Evolutionary conservation across 495 filamentous ascomycete species (phyloP).

Genomic region (Xeromyces bisporus): DNA sequence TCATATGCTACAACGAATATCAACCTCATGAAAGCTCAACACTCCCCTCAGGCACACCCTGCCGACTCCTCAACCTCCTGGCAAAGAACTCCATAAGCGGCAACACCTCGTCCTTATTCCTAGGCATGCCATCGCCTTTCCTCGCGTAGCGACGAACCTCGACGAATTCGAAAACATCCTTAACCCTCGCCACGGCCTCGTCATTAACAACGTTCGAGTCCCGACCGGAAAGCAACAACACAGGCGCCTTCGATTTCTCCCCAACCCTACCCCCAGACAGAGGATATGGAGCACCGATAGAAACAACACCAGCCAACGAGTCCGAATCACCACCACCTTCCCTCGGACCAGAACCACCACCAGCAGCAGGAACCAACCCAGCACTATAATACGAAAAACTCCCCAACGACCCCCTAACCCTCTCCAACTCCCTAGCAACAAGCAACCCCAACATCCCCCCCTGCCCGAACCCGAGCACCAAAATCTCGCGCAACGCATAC

Average conservation of each 20-base stretch:
- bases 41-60: constrained; percentile 42
- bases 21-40: constrained; percentile 32
- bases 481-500: constrained; percentile 48
- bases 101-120: constrained; percentile 67
- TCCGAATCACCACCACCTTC: constrained; percentile 10
- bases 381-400: too few species aligned
- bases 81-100: constrained; percentile 92
- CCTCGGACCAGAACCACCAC: too few species aligned
- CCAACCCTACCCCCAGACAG: constrained; percentile 22
- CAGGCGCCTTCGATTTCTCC: constrained; percentile 46
- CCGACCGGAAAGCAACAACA: constrained; percentile 54
- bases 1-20: too few species aligned
- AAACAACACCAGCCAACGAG: constrained; percentile 44
- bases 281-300: constrained; percentile 60
- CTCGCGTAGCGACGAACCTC: constrained; percentile 60
- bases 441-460: constrained; percentile 66
- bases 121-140: constrained; percentile 67
- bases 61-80: constrained; percentile 48
- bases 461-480: constrained; percentile 77
- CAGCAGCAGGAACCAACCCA: not conserved
- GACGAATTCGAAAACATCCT: constrained; percentile 52
- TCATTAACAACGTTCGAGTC: constrained; percentile 44
- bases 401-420: too few species aligned
- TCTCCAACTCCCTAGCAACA: constrained; percentile 24
- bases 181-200: constrained; percentile 42